Percentiles rank a stretch among this genome's conserved stretches.
phyloP scores from a whole-genome alignment of 345 rosid genomes.

The Linum tenue region DNA sequence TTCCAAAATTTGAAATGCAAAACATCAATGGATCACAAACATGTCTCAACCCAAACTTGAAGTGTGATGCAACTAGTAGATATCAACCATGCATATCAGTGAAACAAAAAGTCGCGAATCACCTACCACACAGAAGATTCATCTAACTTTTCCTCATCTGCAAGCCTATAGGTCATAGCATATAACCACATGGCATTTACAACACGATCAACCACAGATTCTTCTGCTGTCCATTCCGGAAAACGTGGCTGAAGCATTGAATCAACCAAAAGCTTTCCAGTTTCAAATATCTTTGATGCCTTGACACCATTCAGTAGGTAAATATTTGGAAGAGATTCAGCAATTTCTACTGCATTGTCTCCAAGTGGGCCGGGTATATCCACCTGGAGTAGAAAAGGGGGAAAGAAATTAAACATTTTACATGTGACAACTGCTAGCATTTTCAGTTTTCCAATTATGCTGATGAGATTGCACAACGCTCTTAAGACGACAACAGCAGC shows the following conservation, averaged over 20 bases:
- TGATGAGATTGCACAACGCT: background rate
- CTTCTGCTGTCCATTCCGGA: constrained; percentile 60
- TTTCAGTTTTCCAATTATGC: background rate
- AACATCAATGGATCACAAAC: no score
- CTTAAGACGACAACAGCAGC: background rate
- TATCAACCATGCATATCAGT: background rate
- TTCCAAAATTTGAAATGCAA: no score
- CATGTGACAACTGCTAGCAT: background rate
- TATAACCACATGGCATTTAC: constrained; percentile 84
- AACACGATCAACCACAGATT: constrained; percentile 62
- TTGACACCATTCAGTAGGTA: constrained; percentile 59
- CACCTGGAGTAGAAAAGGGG: constrained; percentile 40
- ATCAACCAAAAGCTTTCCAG: constrained; percentile 62
- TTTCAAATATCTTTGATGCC: constrained; percentile 54
- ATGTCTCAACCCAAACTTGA: background rate
- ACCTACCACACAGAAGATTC: constrained; percentile 82
- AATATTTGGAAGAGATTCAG: constrained; percentile 58
- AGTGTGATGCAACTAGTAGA: background rate
- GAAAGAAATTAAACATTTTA: background rate
- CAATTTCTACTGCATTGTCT: constrained; percentile 54
- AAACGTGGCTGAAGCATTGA: constrained; percentile 64
- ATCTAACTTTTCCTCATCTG: constrained; percentile 87
- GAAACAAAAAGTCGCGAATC: background rate
- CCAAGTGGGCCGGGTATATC: constrained; percentile 92
- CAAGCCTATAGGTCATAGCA: constrained; percentile 82